Evolutionary conservation across 768 basidiomycete species (phyloP).

Genomic region (Tulasnella calospora): DNA sequence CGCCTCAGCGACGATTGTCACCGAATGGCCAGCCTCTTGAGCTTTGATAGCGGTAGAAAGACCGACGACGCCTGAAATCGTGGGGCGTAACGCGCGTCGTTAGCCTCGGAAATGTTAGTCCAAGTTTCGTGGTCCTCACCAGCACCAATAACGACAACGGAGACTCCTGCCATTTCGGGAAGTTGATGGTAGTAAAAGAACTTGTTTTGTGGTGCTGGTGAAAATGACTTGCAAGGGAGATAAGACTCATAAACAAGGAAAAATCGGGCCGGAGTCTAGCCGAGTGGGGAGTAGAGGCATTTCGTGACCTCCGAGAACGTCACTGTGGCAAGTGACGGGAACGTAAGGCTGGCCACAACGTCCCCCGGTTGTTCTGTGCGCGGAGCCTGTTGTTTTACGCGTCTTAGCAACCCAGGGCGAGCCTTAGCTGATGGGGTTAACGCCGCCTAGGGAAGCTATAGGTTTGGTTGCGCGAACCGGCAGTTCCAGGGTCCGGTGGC

Average conservation of each 20-base stretch:
- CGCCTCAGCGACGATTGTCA: constrained; percentile 65
- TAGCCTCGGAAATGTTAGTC: background rate
- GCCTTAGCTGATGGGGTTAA: no score
- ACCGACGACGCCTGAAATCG: constrained; percentile 61
- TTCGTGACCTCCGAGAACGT: background rate
- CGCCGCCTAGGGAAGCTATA: no score
- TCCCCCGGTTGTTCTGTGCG: no score
- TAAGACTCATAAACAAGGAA: no score
- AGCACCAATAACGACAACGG: constrained; percentile 42
- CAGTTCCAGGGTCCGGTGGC: no score
- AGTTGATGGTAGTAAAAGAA: background rate
- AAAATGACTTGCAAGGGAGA: background rate
- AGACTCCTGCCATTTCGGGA: constrained; percentile 10
- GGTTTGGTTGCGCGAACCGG: no score
- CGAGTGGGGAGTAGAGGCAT: background rate
- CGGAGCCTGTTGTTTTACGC: no score
- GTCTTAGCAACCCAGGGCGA: no score
- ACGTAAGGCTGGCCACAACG: background rate
- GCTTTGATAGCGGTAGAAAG: constrained; percentile 68
- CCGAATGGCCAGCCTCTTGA: constrained; percentile 59
- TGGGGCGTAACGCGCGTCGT: background rate
- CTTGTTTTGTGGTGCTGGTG: background rate
- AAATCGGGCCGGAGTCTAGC: background rate
- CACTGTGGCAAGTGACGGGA: background rate
- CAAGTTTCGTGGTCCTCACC: constrained; percentile 32